phyloP scores from a whole-genome alignment of 306 rosid genomes.

The Adenanthera pavonina region DNA sequence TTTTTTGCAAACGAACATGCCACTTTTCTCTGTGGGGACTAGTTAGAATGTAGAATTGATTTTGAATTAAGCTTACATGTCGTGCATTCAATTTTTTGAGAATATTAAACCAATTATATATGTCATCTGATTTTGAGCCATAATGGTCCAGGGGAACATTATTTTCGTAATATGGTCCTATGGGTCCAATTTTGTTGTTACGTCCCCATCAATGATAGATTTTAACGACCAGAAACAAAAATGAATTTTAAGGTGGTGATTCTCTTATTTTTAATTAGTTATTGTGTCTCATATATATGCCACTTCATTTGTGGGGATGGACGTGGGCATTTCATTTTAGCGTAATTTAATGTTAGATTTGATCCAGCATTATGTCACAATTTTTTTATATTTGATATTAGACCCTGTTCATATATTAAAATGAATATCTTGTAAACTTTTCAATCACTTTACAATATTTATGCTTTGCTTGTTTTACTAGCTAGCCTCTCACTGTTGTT shows the following conservation, averaged over 20 bases:
- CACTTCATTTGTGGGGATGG: too few species aligned
- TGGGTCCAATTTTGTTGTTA: not conserved
- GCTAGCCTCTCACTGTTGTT: too few species aligned
- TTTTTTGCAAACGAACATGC: not conserved
- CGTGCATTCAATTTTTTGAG: not conserved
- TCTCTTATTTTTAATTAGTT: not conserved
- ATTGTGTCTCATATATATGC: not conserved
- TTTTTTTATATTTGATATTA: not conserved
- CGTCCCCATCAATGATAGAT: not conserved
- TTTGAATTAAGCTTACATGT: not conserved
- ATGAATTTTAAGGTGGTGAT: not conserved
- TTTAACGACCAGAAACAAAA: not conserved
- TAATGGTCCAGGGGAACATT: not conserved
- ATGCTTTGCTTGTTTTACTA: too few species aligned
- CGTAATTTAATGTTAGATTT: too few species aligned
- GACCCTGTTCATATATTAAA: not conserved
- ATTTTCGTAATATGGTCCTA: not conserved
- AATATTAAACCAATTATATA: not conserved
- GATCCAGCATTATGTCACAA: too few species aligned
- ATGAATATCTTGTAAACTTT: not conserved
- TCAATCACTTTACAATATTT: not conserved
- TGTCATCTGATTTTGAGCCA: not conserved
- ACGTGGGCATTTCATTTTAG: too few species aligned
- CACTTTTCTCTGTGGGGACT: not conserved
- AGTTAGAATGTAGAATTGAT: not conserved